Conservation (phyloP, 306 rosid genomes). For the Vigna angularis region DNA sequence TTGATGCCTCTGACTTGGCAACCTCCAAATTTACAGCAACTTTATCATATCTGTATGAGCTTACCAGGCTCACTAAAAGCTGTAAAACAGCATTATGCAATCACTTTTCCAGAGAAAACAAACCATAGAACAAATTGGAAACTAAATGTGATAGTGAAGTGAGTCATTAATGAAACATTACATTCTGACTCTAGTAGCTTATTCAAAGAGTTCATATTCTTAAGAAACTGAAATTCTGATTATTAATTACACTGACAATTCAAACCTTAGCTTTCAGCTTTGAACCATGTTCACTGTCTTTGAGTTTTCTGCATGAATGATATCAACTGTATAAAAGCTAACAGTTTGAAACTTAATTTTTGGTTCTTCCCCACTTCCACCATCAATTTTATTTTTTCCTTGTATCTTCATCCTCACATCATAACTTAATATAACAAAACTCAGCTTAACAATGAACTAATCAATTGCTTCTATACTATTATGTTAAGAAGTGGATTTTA, state of each 20-base stretch:
- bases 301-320: not conserved
- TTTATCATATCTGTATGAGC: constrained; percentile 82
- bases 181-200: not conserved
- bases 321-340: not conserved
- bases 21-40: constrained; percentile 59
- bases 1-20: constrained; percentile 70
- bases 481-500: no score
- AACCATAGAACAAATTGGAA: constrained; percentile 17
- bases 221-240: not conserved
- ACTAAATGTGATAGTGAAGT: constrained; percentile 7
- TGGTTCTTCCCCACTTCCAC: not conserved
- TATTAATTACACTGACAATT: not conserved
- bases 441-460: not conserved
- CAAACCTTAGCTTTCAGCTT: constrained; percentile 13
- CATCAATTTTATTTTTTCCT: not conserved
- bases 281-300: not conserved
- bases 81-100: constrained; percentile 47
- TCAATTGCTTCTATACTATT: not conserved
- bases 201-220: constrained; percentile 3
- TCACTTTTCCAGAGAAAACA: constrained; percentile 21
- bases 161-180: constrained; percentile 3
- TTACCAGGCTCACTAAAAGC: constrained; percentile 80
- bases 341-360: not conserved
- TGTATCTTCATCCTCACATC: not conserved
- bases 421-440: not conserved